Percentiles rank a stretch among this genome's conserved stretches.
phyloP scores from a whole-genome alignment of 1,284 basidiomycete species.

The Cryptococcus hybrid region DNA sequence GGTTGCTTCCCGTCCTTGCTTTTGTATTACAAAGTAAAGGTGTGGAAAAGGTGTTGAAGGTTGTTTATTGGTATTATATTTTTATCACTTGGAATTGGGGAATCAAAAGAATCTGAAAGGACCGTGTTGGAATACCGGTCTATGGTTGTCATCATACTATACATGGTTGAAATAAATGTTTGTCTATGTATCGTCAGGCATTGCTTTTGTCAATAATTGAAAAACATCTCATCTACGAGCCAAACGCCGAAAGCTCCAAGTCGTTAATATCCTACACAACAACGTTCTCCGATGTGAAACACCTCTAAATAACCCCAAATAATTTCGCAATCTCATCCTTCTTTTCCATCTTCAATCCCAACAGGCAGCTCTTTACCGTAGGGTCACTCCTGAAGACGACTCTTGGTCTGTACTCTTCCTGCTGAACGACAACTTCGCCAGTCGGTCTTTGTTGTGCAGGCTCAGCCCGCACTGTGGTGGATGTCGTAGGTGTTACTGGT shows the following conservation, averaged over 20 bases:
- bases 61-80: not conserved
- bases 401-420: not conserved
- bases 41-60: too few relatives aligned
- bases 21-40: too few relatives aligned
- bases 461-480: not conserved
- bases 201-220: not conserved
- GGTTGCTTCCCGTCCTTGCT: too few relatives aligned
- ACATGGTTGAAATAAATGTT: too few relatives aligned
- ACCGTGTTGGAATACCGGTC: too few relatives aligned
- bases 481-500: not conserved
- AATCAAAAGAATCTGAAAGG: not conserved
- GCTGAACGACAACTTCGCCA: not conserved
- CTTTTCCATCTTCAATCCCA: constrained; percentile 11
- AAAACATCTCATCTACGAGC: too few relatives aligned
- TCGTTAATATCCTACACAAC: too few relatives aligned
- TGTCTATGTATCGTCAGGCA: too few relatives aligned
- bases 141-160: too few relatives aligned
- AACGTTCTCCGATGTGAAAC: too few relatives aligned
- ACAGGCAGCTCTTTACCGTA: constrained; percentile 14
- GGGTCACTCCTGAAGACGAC: constrained; percentile 13
- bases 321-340: constrained; percentile 13
- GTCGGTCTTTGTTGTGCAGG: not conserved
- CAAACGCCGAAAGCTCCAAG: too few relatives aligned
- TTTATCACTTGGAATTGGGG: too few relatives aligned
- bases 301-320: constrained; percentile 10